A percentile compares a stretch with the other conserved stretches of the same genome.
These are phyloP conservation scores for Sporormia fimetaria DNA, from an alignment of 495 filamentous ascomycete species.

Conservation along the genomic window DNA sequence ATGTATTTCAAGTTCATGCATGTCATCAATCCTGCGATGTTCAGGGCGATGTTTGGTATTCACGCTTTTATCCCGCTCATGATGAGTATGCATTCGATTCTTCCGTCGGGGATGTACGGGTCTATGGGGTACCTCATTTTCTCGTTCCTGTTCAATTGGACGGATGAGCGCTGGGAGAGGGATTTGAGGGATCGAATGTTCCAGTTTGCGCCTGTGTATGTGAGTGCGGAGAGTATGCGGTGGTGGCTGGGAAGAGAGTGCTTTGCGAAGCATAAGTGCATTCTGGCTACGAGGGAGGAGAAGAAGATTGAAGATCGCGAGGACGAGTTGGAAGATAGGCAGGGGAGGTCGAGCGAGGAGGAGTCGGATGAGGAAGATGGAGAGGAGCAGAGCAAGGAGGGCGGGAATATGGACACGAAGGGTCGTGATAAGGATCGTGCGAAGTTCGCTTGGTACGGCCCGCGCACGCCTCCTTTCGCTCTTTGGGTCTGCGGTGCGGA, in stretches of 20 bases:
- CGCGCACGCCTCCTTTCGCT: conserved; percentile 69
- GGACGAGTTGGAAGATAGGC: conserved; percentile 40
- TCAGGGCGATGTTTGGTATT: conserved; percentile 78
- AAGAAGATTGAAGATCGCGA: conserved; percentile 47
- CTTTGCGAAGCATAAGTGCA: conserved; percentile 86
- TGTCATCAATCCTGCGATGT: conserved; percentile 60
- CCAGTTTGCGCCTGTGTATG: conserved; percentile 83
- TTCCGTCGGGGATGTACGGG: conserved; percentile 64
- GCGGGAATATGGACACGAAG: background rate
- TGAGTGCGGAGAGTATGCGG: conserved; percentile 79
- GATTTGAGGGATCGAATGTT: conserved; percentile 75
- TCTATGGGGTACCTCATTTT: conserved; percentile 83
- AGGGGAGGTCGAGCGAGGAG: conserved; percentile 24
- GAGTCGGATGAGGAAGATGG: conserved; percentile 19
- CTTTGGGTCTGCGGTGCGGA: conserved; percentile 82
- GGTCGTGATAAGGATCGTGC: conserved; percentile 18
- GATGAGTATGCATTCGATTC: conserved; percentile 64
- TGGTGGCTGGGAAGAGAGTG: conserved; percentile 94
- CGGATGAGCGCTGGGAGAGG: conserved; percentile 74
- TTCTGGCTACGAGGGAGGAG: conserved; percentile 66
- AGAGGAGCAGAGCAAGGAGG: conserved; percentile 1
- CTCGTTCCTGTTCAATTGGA: conserved; percentile 83
- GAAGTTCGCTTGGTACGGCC: conserved; percentile 65
- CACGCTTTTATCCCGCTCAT: conserved; percentile 93
- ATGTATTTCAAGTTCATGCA: conserved; percentile 92